Base-by-base conservation (phyloP, 2,329 filamentous ascomycete genomes). In the Phyllosticta citrichinensis region DNA sequence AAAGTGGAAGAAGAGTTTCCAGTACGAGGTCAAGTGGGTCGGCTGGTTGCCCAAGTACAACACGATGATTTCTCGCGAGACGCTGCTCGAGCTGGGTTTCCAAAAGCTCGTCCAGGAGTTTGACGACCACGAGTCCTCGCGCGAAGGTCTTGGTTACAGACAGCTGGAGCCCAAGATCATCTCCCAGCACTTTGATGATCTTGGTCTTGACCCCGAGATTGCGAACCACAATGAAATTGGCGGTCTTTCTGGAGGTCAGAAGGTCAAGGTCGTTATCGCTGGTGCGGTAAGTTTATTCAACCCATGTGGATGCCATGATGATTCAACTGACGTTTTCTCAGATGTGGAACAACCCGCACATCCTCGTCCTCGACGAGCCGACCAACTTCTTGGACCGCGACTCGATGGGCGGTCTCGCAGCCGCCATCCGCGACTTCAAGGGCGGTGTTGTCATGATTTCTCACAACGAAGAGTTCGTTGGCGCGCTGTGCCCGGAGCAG, bases 371-470 rank as follows among this genome's bases (percentile, higher is more conserved):
- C 24, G 94, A 99, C 82, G 93, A 99, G 78, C 94, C 94, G 62
- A 97, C 94, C 74, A 99, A 99, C 80, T 99, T 97, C 83, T 86
- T 99, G 80, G 94, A 99, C 73, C 91, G 94, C 68, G 94, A 99
- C 78, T 96, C 92, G 17, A 87, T 99, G 19, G 95, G 94, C 71
- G 94, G 93, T 75, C 84, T 99, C 60, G 92, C 94, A n/a, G 91
- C 96, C 51, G 94, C 94, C 66, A 97, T 99, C 70, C 90, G 92
- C 67, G 94, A 97, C 72, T 99, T 95, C 85, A 95, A 91, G 80
- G 94, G 94, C 67, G 94, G 94, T 75, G 94, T 99, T 2, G 92
- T 99, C 65, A 96, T 99, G 87, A 99, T 99, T 76, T 97, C 92
- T 64, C 94, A 99, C 79, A 97, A 99, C 83, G 92, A 97, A 73